phyloP scores from a whole-genome alignment of 2,329 filamentous ascomycete genomes.

The Fusarium austroafricanum region DNA sequence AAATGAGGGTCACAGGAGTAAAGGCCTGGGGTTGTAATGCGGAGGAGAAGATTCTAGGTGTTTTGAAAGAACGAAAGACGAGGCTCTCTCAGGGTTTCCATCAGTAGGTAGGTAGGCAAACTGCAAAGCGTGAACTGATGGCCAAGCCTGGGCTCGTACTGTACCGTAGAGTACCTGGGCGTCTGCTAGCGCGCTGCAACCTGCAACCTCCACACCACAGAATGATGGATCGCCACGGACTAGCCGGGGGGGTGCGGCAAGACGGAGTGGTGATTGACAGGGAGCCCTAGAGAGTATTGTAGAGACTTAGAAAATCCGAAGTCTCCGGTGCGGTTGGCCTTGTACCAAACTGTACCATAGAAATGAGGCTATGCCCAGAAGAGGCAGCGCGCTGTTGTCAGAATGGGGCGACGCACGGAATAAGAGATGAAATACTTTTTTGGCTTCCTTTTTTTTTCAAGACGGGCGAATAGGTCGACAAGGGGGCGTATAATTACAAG shows the following conservation, averaged over 20 bases:
- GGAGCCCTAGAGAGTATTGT: conserved; percentile 26
- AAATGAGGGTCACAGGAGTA: conserved; percentile 16
- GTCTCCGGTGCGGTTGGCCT: conserved; percentile 30
- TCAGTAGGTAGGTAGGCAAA: not conserved
- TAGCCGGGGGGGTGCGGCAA: conserved; percentile 39
- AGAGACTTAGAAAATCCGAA: conserved; percentile 21
- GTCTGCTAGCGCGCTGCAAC: conserved; percentile 32
- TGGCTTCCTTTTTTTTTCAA: not conserved
- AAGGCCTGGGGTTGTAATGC: conserved; percentile 9
- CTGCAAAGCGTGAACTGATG: conserved; percentile 5
- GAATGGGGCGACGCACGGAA: conserved; percentile 29
- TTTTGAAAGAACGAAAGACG: conserved; percentile 30
- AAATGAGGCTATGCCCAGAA: conserved; percentile 34
- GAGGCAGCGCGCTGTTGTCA: conserved; percentile 24
- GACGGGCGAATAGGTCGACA: not conserved
- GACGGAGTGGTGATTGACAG: conserved; percentile 38
- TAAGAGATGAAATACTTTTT: conserved; percentile 18
- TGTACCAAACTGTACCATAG: conserved; percentile 18
- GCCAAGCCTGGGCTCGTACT: conserved; percentile 29
- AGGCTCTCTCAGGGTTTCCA: conserved; percentile 37
- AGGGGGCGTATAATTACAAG: not conserved
- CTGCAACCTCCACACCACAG: conserved; percentile 43
- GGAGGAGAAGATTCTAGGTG: conserved; percentile 27
- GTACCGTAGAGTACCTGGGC: conserved; percentile 37
- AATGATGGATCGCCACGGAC: conserved; percentile 42